Evolutionary conservation across 768 basidiomycete species (phyloP).

Genomic region (Crucibulum laeve): DNA sequence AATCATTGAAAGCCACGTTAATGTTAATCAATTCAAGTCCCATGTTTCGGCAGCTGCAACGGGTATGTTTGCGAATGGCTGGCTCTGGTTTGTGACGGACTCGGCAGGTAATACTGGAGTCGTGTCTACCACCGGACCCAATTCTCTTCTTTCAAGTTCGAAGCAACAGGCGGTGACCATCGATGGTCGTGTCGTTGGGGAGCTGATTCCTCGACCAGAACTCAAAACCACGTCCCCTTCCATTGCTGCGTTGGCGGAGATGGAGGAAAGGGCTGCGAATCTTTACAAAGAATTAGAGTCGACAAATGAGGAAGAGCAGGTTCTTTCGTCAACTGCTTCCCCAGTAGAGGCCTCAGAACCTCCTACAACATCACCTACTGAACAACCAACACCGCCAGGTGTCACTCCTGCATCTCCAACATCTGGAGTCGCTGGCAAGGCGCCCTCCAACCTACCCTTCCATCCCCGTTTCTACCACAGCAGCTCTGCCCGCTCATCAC

Average conservation of each 20-base stretch:
- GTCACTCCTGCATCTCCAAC: conserved; percentile 33
- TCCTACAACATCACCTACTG: conserved; percentile 15
- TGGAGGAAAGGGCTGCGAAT: conserved; percentile 3
- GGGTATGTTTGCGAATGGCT: conserved; percentile 78
- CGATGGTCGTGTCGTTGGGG: no score
- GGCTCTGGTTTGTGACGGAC: conserved; percentile 86
- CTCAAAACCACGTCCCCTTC: no score
- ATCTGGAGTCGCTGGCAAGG: conserved; percentile 32
- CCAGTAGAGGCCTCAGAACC: no score
- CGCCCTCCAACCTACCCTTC: conserved; percentile 22
- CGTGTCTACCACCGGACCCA: conserved; percentile 83
- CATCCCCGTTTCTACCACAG: conserved; percentile 21
- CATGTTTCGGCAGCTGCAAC: conserved; percentile 69
- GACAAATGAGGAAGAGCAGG: no score
- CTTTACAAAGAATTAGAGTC: no score
- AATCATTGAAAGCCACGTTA: conserved; percentile 54
- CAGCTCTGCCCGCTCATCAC: conserved; percentile 8
- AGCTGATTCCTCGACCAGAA: no score
- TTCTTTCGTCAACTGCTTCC: no score
- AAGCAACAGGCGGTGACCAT: no score
- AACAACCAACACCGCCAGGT: conserved; percentile 22
- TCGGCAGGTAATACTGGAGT: conserved; percentile 55
- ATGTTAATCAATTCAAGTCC: conserved; percentile 66
- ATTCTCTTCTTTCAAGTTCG: conserved; percentile 78
- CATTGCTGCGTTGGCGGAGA: neutral